Evolutionary conservation across 257 asterid genomes (phyloP).

Genomic region (Schizonepeta tenuifolia): DNA sequence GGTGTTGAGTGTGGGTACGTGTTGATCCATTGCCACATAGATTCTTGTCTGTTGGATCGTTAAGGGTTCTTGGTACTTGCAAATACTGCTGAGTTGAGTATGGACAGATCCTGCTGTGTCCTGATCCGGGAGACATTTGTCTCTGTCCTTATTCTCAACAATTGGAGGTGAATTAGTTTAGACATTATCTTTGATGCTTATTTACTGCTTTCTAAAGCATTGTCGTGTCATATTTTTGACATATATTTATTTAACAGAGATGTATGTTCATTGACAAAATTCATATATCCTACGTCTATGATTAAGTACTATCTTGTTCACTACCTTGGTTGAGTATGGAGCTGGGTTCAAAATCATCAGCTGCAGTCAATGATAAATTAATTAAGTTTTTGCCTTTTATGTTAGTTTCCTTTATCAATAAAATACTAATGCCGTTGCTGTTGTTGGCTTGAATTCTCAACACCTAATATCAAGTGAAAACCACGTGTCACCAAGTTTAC

Average conservation of each 20-base stretch:
- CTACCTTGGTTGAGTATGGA: constrained; percentile 5
- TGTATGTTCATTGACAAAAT: background rate
- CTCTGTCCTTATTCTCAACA: constrained; percentile 27
- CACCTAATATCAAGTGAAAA: background rate
- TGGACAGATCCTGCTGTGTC: constrained; percentile 19
- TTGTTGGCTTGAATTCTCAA: constrained; percentile 17
- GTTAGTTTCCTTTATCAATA: background rate
- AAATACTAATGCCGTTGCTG: constrained; percentile 14
- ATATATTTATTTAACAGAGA: background rate
- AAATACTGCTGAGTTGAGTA: constrained; percentile 11
- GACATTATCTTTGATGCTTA: constrained; percentile 18
- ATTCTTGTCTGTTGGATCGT: constrained; percentile 13
- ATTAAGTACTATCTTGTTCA: constrained; percentile 11
- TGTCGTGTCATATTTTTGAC: background rate
- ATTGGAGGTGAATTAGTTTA: constrained; percentile 33
- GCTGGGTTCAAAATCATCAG: constrained; percentile 10
- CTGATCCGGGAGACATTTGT: constrained; percentile 27
- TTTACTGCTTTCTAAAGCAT: constrained; percentile 9
- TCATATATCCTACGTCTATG: background rate
- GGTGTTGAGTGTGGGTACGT: constrained; percentile 23
- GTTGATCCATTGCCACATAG: background rate
- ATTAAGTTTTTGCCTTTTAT: constrained; percentile 1
- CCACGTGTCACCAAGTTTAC: constrained; percentile 15
- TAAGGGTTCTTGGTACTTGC: constrained; percentile 26
- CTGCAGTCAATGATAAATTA: constrained; percentile 13